Percentiles rank a stretch among this genome's conserved stretches.
phyloP scores from a whole-genome alignment of 1,284 basidiomycete species.

The Malassezia slooffiae region DNA sequence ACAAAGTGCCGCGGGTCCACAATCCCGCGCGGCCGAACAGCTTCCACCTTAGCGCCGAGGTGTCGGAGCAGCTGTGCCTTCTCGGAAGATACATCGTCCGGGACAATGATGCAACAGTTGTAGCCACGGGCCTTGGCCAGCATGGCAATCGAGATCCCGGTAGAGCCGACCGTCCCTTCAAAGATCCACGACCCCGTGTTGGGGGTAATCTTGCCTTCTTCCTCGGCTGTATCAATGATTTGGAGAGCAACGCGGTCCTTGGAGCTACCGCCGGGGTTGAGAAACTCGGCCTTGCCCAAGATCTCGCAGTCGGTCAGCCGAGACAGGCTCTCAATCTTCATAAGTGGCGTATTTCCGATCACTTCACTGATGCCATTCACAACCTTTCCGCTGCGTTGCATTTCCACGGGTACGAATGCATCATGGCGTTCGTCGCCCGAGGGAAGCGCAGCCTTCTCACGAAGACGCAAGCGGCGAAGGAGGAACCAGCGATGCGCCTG shows the following conservation, averaged over 20 bases:
- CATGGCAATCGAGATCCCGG: conserved; percentile 90
- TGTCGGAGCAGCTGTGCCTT: conserved; percentile 73
- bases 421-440: conserved; percentile 22
- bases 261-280: conserved; percentile 94
- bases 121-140: conserved; percentile 58
- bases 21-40: conserved; percentile 47
- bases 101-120: conserved; percentile 48
- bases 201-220: conserved; percentile 67
- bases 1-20: conserved; percentile 44
- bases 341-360: conserved; percentile 70
- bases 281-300: conserved; percentile 88
- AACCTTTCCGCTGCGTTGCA: conserved; percentile 2
- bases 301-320: conserved; percentile 85
- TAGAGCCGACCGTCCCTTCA: conserved; percentile 93
- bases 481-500: conserved; percentile 14
- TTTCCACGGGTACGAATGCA: conserved; percentile 16
- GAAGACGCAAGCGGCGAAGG: neutral
- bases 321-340: conserved; percentile 82
- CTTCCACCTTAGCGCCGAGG: conserved; percentile 75
- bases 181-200: conserved; percentile 86
- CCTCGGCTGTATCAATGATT: conserved; percentile 72
- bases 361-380: conserved; percentile 2
- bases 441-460: neutral
- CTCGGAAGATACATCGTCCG: conserved; percentile 61
- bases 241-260: conserved; percentile 90